phyloP scores from a whole-genome alignment of 2,329 filamentous ascomycete genomes.

The Emergomyces africanus region DNA sequence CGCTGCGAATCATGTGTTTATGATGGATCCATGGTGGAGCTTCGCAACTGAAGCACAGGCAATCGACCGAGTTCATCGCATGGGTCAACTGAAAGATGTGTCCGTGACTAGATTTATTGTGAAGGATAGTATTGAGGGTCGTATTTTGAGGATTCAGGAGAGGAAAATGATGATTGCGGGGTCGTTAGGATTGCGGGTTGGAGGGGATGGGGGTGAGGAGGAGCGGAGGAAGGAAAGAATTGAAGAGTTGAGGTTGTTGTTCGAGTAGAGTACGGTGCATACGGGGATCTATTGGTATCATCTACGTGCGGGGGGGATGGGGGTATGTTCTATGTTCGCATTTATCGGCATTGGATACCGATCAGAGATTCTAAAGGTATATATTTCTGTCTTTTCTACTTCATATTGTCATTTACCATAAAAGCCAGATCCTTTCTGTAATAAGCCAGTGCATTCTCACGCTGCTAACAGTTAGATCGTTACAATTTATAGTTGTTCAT shows the following conservation, averaged over 20 bases:
- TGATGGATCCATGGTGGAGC: conserved; percentile 99
- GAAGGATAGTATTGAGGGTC: conserved; percentile 80
- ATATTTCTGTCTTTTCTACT: neutral
- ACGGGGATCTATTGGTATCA: neutral
- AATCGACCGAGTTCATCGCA: conserved; percentile 92
- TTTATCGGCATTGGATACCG: neutral
- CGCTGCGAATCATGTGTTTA: conserved; percentile 76
- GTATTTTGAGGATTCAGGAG: conserved; percentile 89
- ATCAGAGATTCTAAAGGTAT: neutral
- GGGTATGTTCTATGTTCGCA: neutral
- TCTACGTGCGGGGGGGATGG: neutral
- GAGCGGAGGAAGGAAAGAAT: conserved; percentile 83
- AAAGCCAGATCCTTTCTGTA: neutral
- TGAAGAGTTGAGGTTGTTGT: conserved; percentile 84
- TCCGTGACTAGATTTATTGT: conserved; percentile 81
- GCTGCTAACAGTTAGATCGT: neutral
- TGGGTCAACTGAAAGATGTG: conserved; percentile 84
- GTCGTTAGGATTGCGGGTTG: conserved; percentile 87
- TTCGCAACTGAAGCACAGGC: conserved; percentile 94
- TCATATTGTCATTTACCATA: neutral
- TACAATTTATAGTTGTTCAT: too few relatives aligned
- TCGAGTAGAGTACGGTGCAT: conserved; percentile 30
- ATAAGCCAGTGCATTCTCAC: neutral
- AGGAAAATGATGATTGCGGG: conserved; percentile 82
- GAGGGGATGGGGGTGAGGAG: conserved; percentile 77